These are phyloP conservation scores for Misopates orontium DNA, from an alignment of 257 asterid species.

Conservation along the genomic window DNA sequence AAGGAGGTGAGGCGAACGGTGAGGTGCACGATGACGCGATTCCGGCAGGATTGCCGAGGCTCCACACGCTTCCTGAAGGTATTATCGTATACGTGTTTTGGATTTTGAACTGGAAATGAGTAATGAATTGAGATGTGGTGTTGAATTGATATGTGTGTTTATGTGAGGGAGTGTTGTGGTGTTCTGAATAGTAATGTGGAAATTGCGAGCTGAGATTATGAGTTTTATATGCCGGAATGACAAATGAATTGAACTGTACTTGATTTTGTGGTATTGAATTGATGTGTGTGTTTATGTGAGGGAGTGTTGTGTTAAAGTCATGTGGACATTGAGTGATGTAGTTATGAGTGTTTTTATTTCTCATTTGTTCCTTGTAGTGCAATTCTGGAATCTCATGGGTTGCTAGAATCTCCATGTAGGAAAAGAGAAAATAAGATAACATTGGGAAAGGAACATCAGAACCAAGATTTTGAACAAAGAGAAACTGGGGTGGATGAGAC, in stretches of 20 bases:
- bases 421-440: too few relatives aligned
- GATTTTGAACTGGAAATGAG: not conserved
- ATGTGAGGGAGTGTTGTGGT: not conserved
- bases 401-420: too few relatives aligned
- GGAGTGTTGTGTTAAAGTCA: not conserved
- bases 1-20: slow-evolving; percentile 35
- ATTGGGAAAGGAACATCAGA: too few relatives aligned
- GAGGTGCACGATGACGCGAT: slow-evolving; percentile 44
- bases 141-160: not conserved
- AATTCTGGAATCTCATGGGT: too few relatives aligned
- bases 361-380: not conserved
- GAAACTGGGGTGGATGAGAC: not conserved
- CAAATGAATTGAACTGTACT: not conserved
- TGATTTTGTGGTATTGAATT: not conserved
- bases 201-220: not conserved
- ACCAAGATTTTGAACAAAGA: too few relatives aligned
- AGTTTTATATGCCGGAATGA: not conserved
- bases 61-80: slow-evolving; percentile 59
- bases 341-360: not conserved
- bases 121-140: not conserved
- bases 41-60: slow-evolving; percentile 62
- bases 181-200: not conserved
- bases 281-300: not conserved
- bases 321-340: not conserved
- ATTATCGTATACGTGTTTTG: too few relatives aligned